Conservation (phyloP, 306 rosid genomes). For the cucumber (Cucumis sativus) region DNA sequence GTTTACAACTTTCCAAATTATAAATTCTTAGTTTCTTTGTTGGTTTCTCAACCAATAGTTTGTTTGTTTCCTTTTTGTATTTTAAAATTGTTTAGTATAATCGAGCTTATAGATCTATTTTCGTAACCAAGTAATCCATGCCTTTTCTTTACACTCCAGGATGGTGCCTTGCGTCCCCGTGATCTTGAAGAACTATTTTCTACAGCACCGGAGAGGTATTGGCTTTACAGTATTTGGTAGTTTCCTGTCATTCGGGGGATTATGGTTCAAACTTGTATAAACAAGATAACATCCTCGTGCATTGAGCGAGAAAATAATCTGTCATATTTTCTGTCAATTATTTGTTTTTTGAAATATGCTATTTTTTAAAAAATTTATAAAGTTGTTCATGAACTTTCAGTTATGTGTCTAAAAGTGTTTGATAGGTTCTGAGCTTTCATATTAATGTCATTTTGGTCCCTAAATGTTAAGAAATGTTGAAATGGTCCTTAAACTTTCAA, state of each 20-base stretch:
- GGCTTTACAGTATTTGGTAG: background rate
- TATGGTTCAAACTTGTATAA: no score
- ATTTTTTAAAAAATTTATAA: no score
- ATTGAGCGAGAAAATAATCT: no score
- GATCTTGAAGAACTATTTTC: conserved; percentile 89
- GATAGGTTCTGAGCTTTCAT: no score
- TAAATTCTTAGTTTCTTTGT: background rate
- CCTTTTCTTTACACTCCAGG: conserved; percentile 30
- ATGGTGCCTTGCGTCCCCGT: conserved; percentile 70
- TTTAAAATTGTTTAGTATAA: background rate
- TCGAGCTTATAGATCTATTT: background rate
- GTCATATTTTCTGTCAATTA: no score
- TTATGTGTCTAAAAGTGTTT: no score
- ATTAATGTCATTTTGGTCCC: no score
- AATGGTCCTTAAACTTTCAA: no score
- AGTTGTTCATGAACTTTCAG: no score
- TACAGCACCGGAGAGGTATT: conserved; percentile 89
- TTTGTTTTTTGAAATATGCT: no score
- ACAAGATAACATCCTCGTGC: no score
- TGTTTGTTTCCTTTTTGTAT: background rate
- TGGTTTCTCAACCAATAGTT: background rate
- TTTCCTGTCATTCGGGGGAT: background rate
- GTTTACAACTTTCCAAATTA: background rate
- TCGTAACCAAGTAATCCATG: background rate
- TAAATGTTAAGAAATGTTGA: no score